A percentile compares a stretch with the other conserved stretches of the same genome.
phyloP scores from a whole-genome alignment of 2,329 filamentous ascomycete genomes.

The Colletotrichum musicola region DNA sequence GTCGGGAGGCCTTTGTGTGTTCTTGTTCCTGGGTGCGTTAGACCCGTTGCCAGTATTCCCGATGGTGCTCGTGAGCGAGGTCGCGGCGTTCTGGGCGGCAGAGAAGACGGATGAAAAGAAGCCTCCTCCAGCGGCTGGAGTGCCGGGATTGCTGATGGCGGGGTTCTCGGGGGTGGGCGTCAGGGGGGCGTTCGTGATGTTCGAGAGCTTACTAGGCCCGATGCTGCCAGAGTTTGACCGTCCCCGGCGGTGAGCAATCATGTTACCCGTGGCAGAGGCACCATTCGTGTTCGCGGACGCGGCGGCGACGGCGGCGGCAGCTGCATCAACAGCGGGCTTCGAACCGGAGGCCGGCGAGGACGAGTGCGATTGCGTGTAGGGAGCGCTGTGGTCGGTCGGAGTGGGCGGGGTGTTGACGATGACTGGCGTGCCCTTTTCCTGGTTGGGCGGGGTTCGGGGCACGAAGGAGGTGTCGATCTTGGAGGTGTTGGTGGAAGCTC shows the following conservation, averaged over 20 bases:
- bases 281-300: slow-evolving; percentile 59
- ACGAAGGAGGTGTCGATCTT: slow-evolving; percentile 44
- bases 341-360: slow-evolving; percentile 24
- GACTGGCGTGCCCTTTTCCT: slow-evolving; percentile 60
- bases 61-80: slow-evolving; percentile 79
- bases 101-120: slow-evolving; percentile 97
- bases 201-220: slow-evolving; percentile 89
- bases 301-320: slow-evolving; percentile 42
- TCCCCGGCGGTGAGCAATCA: slow-evolving; percentile 75
- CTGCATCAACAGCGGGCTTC: slow-evolving; percentile 43
- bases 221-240: slow-evolving; percentile 67
- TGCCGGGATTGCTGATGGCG: slow-evolving; percentile 51
- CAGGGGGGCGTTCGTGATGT: slow-evolving; percentile 76
- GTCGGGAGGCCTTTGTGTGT: slow-evolving; percentile 49
- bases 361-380: slow-evolving; percentile 2
- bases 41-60: slow-evolving; percentile 71
- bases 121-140: slow-evolving; percentile 71
- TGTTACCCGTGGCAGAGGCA: slow-evolving; percentile 74
- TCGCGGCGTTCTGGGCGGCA: slow-evolving; percentile 92
- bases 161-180: slow-evolving; percentile 82
- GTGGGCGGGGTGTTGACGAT: slow-evolving; percentile 78
- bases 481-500: slow-evolving; percentile 32
- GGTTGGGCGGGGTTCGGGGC: slow-evolving; percentile 37
- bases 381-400: slow-evolving; percentile 60
- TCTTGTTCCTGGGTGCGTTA: slow-evolving; percentile 55